Evolutionary conservation across 2,329 filamentous ascomycete species (phyloP), one percentile per base, ranked within the genome.

Genomic region (Dactylonectria macrodidyma): DNA sequence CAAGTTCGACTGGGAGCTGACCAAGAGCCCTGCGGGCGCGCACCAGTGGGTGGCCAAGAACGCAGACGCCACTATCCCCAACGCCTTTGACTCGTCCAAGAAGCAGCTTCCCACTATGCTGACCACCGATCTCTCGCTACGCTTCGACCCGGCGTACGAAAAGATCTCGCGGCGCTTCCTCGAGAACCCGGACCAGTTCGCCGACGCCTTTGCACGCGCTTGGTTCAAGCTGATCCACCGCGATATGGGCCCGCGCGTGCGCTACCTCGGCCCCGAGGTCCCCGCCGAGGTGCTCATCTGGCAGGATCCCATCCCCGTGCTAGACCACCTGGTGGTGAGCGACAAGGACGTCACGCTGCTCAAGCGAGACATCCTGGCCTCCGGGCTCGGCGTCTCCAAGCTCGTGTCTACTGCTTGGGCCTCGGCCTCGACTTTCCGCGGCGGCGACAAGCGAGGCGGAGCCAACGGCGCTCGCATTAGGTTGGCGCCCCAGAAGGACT

Each of bases 141-240:
- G 92, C 71, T 89, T 88, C 78, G 93, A 95, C 77, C 91, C 92
- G 1, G 85, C 74, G n/a, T 95, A 93, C 82, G 91, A 93, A 84
- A 94, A 94, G 88, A 93, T 95, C 78, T 88, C 91, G 8, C 89
- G 90, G 57, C 88, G 86, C 75, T 95, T 90, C 87, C 84, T 91
- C 51, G 88, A 90, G 75, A 84, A 95, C 82, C 91, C 91, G 1
- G 87, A 92, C 38, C 81, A 93, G 84, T 88, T 95, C 46, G 87
- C 87, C 64, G 91, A 94, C 68, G 90, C 87, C 22, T 95, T 95
- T 76, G 85, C 88, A 22, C 89, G 89, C 64, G 93, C 93, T 19
- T 95, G 93, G 93, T 95, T 94, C 89, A 95, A 95, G 89, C 88
- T 95, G 54, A 85, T 92, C 55, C 93, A 95, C 84, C 92, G 93